These are phyloP conservation scores for Leptodontidium sp. DNA, from an alignment of 2,329 filamentous ascomycete genomes.

Conservation along the genomic window DNA sequence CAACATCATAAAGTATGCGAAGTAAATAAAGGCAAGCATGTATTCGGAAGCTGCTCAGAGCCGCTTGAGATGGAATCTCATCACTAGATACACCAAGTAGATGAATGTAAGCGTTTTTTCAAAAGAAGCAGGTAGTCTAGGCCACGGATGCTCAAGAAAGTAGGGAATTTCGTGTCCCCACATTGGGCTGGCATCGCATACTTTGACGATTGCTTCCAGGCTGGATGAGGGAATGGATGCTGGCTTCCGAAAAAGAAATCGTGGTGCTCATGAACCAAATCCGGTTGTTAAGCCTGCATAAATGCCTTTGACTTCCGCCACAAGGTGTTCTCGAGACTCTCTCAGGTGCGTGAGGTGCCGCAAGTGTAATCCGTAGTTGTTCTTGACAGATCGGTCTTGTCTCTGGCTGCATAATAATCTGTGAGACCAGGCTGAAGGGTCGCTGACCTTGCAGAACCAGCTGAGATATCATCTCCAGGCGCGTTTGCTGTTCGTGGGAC, in stretches of 20 bases:
- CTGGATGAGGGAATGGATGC: conserved; percentile 78
- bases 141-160: conserved; percentile 81
- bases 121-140: conserved; percentile 76
- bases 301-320: conserved; percentile 56
- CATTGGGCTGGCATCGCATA: conserved; percentile 92
- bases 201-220: conserved; percentile 72
- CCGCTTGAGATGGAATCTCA: no score
- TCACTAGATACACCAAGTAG: no score
- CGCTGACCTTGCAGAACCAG: conserved; percentile 38
- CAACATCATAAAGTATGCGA: conserved; percentile 90
- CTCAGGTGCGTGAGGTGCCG: no score
- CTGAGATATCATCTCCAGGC: background rate
- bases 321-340: conserved; percentile 38
- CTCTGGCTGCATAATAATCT: conserved; percentile 58
- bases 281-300: conserved; percentile 65
- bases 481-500: no score
- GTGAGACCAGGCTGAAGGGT: conserved; percentile 16
- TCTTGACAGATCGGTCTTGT: conserved; percentile 51
- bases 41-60: conserved; percentile 61
- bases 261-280: conserved; percentile 79
- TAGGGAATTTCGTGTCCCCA: conserved; percentile 92
- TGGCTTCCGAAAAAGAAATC: conserved; percentile 89
- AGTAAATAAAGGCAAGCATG: conserved; percentile 90
- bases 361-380: background rate
- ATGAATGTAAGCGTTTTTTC: no score